Evolutionary conservation across 1,139 yeast genomes (phyloP).

Genomic region (Wickerhamomyces sp.): DNA sequence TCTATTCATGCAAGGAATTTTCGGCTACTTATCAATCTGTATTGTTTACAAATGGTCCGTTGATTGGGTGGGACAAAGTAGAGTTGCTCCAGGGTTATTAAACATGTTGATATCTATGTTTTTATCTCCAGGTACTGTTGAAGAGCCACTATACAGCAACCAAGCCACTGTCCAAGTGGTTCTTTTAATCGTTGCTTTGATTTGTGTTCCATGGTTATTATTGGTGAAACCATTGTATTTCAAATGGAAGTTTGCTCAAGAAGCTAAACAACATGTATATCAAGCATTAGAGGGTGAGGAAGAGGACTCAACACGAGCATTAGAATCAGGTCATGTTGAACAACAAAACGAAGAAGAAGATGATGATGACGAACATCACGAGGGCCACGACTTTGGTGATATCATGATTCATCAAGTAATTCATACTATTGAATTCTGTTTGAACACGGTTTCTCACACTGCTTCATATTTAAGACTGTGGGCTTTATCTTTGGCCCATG

Average conservation of each 20-base stretch:
- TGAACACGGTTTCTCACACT: constrained; percentile 96
- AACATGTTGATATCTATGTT: constrained; percentile 97
- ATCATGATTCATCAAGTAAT: constrained; percentile 96
- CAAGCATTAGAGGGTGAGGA: constrained; percentile 8
- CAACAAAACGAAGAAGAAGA: constrained; percentile 9
- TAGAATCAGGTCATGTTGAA: constrained; percentile 19
- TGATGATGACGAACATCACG: constrained; percentile 44
- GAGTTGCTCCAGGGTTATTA: constrained; percentile 86
- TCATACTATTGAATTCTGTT: constrained; percentile 96
- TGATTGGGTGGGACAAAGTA: constrained; percentile 76
- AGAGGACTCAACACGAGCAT: constrained; percentile 18
- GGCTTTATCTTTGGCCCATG: constrained; percentile 97
- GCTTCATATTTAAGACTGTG: constrained; percentile 95
- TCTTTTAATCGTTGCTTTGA: constrained; percentile 68
- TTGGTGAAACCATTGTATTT: constrained; percentile 82
- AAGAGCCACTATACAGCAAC: constrained; percentile 77
- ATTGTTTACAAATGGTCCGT: constrained; percentile 93
- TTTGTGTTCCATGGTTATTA: constrained; percentile 94
- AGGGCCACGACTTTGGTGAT: constrained; percentile 77
- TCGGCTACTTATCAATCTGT: constrained; percentile 81
- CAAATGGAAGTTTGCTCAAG: constrained; percentile 35
- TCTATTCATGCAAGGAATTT: constrained; percentile 91
- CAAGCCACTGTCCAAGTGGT: constrained; percentile 77
- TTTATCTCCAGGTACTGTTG: constrained; percentile 85
- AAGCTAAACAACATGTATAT: constrained; percentile 22